Evolutionary conservation across 768 basidiomycete species (phyloP), one percentile per base, ranked within the genome.

Genomic region (Boletus coccyginus): DNA sequence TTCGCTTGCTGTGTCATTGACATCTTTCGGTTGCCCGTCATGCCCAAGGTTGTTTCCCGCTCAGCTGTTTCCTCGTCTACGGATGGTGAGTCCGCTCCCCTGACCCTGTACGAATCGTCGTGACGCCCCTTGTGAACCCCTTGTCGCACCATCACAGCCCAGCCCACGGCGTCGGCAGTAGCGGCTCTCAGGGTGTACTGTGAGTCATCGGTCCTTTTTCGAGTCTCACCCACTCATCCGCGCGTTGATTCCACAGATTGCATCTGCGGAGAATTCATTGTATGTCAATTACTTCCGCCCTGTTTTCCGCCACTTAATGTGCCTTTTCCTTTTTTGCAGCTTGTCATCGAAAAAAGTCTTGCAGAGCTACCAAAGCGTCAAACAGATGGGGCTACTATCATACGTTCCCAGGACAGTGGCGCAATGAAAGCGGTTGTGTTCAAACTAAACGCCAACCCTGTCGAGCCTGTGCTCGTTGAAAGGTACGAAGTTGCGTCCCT

Each of bases 21-120:
- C 53, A 32, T 46, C 40, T 38, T 55, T 31, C 29, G 17, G 51
- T 12, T 43, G 36, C 27, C 6, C 48, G 58, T 61, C 55, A 96
- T 96, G 94, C 94, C 94, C 51, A 95, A 95, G 72, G 90, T 97
- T 59, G 83, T 94, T 66, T 93, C 92, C 4, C 83, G 92, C 61
- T 94, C 90, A 41, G 87, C 90, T 5, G 84, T 94, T 57, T 94
- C 93, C 10, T 91, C 92, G 3, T 94, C 92, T 5, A 85, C 91
- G 36, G 89, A 92, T 68, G 90, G 91, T 91, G 50, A 58, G 81
- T 17, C 3, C 48, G 10, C 19, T 33, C 11, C 31, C n/a, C 17
- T 27, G 42, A 35, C 36, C 39, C 16, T 39, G 39, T 17, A 10
- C 35, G 14, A 47, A 58, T 57, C 11, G 12, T 58, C 3, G 21